phyloP scores from a whole-genome alignment of 2,329 filamentous ascomycete species.

The Epicoccum nigrum region DNA sequence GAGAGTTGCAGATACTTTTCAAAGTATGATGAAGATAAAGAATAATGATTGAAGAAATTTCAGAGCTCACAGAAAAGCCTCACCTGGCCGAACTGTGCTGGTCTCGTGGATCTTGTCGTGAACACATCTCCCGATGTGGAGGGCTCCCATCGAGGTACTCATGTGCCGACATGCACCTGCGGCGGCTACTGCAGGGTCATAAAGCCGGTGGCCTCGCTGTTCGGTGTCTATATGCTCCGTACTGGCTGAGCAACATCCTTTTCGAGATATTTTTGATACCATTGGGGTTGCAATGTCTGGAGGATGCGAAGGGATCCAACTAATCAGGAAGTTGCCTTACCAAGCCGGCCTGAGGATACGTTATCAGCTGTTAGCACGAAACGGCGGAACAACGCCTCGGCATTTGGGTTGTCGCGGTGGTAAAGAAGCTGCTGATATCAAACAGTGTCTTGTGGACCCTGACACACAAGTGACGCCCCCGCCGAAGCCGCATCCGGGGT shows the following conservation, averaged over 20 bases:
- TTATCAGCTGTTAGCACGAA: too few relatives aligned
- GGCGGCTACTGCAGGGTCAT: conserved; percentile 1
- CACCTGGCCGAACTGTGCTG: not conserved
- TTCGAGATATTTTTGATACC: too few relatives aligned
- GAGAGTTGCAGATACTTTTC: not conserved
- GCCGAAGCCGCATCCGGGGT: not conserved
- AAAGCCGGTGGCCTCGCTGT: not conserved
- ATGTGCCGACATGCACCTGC: conserved; percentile 6
- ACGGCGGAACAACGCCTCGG: too few relatives aligned
- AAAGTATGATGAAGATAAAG: not conserved
- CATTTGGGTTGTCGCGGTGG: not conserved
- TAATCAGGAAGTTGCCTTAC: too few relatives aligned
- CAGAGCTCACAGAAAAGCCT: too few relatives aligned
- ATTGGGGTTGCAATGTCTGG: too few relatives aligned
- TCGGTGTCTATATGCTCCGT: not conserved
- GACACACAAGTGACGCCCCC: not conserved
- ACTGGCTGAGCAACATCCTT: not conserved
- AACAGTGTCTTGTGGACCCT: not conserved
- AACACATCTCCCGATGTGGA: conserved; percentile 11
- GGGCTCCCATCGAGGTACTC: not conserved
- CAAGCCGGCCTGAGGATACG: too few relatives aligned
- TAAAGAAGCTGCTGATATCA: not conserved
- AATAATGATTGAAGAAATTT: too few relatives aligned
- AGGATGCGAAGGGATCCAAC: too few relatives aligned
- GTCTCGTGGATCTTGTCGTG: not conserved